Evolutionary conservation across 2,329 filamentous ascomycete species (phyloP).

Genomic region (Botrytis paeoniae): DNA sequence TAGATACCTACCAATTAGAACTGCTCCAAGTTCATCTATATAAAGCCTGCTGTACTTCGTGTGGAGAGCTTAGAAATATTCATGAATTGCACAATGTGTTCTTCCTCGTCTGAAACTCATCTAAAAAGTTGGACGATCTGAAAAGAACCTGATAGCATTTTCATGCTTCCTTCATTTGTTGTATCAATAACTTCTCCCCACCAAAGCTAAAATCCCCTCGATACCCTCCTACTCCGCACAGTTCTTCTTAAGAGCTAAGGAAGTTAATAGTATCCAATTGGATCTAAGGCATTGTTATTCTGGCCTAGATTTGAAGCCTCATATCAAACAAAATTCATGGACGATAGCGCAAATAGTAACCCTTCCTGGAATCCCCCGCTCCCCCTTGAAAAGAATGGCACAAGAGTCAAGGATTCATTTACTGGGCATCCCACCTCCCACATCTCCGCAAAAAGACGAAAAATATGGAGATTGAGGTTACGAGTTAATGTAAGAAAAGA

Average conservation of each 20-base stretch:
- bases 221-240: not conserved
- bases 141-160: not conserved
- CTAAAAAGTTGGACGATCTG: not conserved
- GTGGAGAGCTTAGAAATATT: not conserved
- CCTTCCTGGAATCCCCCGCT: not conserved
- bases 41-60: not conserved
- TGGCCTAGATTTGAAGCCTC: not conserved
- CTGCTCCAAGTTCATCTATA: not conserved
- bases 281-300: not conserved
- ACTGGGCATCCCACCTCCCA: slow-evolving; percentile 7
- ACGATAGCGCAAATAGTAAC: not conserved
- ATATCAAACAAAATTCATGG: not conserved
- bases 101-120: not conserved
- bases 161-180: not conserved
- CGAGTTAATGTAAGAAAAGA: not conserved
- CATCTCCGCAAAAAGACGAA: slow-evolving; percentile 8
- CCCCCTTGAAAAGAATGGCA: not conserved
- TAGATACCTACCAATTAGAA: too few relatives aligned
- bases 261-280: not conserved
- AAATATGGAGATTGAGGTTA: slow-evolving; percentile 7
- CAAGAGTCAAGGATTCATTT: not conserved
- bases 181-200: not conserved
- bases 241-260: not conserved
- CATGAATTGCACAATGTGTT: too few relatives aligned
- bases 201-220: not conserved